Evolutionary conservation across 306 rosid genomes (phyloP).

Genomic region (Glycine soja): DNA sequence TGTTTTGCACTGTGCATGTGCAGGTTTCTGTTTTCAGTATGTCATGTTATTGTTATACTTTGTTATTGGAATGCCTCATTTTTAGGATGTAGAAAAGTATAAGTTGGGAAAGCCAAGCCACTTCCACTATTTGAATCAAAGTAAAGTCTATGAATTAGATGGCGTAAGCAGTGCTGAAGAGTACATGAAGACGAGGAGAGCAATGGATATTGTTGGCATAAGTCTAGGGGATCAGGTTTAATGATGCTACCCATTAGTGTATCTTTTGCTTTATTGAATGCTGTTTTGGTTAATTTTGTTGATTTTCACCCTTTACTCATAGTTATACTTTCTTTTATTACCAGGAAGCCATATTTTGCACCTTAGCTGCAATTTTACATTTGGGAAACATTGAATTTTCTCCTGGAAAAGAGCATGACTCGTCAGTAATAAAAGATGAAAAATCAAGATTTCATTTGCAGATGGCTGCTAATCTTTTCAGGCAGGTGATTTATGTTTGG

Average conservation of each 20-base stretch:
- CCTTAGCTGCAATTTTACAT: conserved; percentile 85
- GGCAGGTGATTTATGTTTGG: conserved; percentile 55
- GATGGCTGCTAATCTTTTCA: conserved; percentile 79
- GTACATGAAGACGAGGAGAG: conserved; percentile 75
- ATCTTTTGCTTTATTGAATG: conserved; percentile 16
- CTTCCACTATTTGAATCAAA: conserved; percentile 86
- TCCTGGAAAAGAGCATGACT: conserved; percentile 91
- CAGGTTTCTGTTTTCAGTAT: conserved; percentile 2
- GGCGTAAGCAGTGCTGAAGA: conserved; percentile 85
- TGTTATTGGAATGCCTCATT: conserved; percentile 36
- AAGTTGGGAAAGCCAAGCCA: conserved; percentile 74
- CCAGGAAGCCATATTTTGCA: conserved; percentile 83
- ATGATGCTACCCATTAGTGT: conserved; percentile 20
- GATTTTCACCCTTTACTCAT: conserved; percentile 21
- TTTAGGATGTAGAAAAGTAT: conserved; percentile 84
- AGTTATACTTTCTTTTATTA: conserved; percentile 21
- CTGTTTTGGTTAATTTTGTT: conserved; percentile 7
- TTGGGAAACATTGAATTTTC: conserved; percentile 87
- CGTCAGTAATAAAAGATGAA: conserved; percentile 71
- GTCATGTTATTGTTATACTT: conserved; percentile 27
- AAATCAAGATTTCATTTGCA: conserved; percentile 73
- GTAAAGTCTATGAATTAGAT: conserved; percentile 77
- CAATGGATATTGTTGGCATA: conserved; percentile 92
- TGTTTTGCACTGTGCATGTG: conserved; percentile 10
- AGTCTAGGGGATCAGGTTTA: conserved; percentile 79